Evolutionary conservation across 2,329 filamentous ascomycete species (phyloP).

Genomic region (Trichoderma sp.): DNA sequence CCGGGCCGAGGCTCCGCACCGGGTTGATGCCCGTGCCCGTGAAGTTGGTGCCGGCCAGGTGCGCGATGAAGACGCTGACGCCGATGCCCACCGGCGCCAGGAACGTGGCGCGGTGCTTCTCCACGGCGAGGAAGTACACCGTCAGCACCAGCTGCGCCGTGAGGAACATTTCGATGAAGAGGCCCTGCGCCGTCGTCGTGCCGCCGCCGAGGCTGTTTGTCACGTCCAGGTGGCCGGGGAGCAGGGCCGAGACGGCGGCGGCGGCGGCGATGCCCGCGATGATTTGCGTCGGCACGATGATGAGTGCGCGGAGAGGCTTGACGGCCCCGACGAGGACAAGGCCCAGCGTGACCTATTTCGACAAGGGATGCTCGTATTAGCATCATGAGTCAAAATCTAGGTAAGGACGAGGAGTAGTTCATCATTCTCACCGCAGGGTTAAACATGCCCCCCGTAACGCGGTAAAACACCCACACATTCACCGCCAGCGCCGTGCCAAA

Average conservation of each 20-base stretch:
- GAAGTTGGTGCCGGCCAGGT: slow-evolving; percentile 49
- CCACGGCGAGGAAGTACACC: slow-evolving; percentile 69
- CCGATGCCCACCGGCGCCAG: slow-evolving; percentile 73
- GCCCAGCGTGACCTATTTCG: slow-evolving; percentile 53
- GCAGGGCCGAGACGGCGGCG: slow-evolving; percentile 56
- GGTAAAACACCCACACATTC: slow-evolving; percentile 60
- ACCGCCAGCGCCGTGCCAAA: slow-evolving; percentile 55
- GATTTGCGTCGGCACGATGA: slow-evolving; percentile 59
- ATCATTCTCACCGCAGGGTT: slow-evolving; percentile 48
- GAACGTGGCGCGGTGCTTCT: slow-evolving; percentile 73
- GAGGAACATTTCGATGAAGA: slow-evolving; percentile 69
- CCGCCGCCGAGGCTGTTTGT: slow-evolving; percentile 55
- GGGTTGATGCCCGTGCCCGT: slow-evolving; percentile 55
- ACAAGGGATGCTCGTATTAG: no score
- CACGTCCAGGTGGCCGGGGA: slow-evolving; percentile 58
- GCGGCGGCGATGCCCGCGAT: slow-evolving; percentile 61
- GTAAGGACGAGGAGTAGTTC: no score
- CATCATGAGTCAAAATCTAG: no score
- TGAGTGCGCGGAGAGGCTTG: slow-evolving; percentile 49
- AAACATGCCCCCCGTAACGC: slow-evolving; percentile 55
- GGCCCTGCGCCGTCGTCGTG: slow-evolving; percentile 55
- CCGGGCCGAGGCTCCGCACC: slow-evolving; percentile 53
- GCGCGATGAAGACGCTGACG: slow-evolving; percentile 65
- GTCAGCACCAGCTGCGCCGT: slow-evolving; percentile 65
- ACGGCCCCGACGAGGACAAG: slow-evolving; percentile 60